A percentile compares a stretch with the other conserved stretches of the same genome.
These are phyloP conservation scores for Arabis alpina DNA, from an alignment of 345 rosid genomes.

Conservation along the genomic window DNA sequence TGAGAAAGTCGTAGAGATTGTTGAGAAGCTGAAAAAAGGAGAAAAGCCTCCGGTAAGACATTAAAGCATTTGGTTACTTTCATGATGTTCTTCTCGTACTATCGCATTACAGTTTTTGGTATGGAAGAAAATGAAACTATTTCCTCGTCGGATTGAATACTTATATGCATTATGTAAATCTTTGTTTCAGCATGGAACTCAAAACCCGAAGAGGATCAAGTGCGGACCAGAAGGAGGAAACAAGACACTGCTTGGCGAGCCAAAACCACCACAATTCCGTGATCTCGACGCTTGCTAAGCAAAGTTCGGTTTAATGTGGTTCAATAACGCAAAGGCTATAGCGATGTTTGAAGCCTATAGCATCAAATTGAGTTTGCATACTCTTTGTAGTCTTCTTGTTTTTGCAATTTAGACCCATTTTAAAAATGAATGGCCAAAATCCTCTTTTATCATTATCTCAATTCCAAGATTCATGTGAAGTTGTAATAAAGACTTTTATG, in stretches of 20 bases:
- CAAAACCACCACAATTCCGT: constrained; percentile 87
- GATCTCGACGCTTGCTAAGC: constrained; percentile 88
- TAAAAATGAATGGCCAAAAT: constrained; percentile 29
- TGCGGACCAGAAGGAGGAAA: constrained; percentile 98
- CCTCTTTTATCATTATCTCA: constrained; percentile 10
- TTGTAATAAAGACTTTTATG: constrained; percentile 30
- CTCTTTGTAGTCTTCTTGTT: constrained; percentile 35
- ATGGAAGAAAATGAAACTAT: not conserved
- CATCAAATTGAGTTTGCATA: constrained; percentile 40
- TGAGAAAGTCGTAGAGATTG: constrained; percentile 84
- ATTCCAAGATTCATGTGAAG: constrained; percentile 29
- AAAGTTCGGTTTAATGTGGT: constrained; percentile 26
- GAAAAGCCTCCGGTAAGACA: constrained; percentile 88
- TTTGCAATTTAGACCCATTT: constrained; percentile 23
- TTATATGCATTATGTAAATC: not conserved
- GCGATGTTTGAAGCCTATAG: constrained; percentile 26
- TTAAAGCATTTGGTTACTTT: constrained; percentile 8
- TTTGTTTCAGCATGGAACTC: constrained; percentile 79
- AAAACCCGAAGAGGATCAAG: constrained; percentile 81
- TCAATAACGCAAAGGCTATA: constrained; percentile 54
- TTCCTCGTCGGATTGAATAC: not conserved
- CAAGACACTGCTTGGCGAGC: constrained; percentile 76
- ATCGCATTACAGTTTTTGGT: not conserved
- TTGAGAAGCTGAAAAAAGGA: constrained; percentile 84
- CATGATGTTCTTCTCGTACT: constrained; percentile 1